These are phyloP conservation scores for Polymyxa betae DNA, from an alignment of 208 protist species.

Conservation along the genomic window DNA sequence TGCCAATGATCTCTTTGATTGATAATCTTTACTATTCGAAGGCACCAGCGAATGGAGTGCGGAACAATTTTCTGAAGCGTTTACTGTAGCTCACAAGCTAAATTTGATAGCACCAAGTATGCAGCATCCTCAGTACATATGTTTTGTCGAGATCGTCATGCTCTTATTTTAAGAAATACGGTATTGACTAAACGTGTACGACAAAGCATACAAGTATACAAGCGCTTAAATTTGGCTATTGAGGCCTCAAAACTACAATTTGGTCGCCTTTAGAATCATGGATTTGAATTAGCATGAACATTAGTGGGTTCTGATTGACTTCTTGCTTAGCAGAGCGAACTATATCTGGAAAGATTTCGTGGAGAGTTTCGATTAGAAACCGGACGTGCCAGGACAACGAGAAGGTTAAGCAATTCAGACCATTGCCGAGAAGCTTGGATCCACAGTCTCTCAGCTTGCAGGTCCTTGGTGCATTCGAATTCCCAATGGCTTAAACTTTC, in stretches of 20 bases:
- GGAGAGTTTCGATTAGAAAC: neutral
- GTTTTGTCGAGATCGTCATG: neutral
- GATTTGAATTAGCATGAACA: neutral
- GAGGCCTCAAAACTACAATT: neutral
- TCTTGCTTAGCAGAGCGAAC: neutral
- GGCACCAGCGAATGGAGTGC: neutral
- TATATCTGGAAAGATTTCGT: neutral
- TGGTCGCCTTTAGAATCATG: neutral
- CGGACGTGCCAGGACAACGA: neutral
- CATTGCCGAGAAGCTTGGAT: neutral
- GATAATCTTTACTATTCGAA: neutral
- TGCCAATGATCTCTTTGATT: neutral
- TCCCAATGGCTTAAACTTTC: neutral
- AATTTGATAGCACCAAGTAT: neutral
- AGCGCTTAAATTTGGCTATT: too few relatives aligned
- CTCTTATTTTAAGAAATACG: neutral
- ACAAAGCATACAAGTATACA: neutral
- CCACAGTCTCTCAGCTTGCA: neutral
- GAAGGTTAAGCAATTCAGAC: neutral
- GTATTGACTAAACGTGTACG: neutral
- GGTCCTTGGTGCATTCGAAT: neutral
- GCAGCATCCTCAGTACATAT: neutral
- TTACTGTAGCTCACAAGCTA: neutral
- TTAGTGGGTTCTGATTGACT: neutral
- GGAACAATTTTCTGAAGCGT: neutral